Percentiles rank a stretch among this genome's conserved stretches.
These are phyloP conservation scores for Hibiscus mutabilis DNA, from an alignment of 345 rosid genomes.

Conservation along the genomic window DNA sequence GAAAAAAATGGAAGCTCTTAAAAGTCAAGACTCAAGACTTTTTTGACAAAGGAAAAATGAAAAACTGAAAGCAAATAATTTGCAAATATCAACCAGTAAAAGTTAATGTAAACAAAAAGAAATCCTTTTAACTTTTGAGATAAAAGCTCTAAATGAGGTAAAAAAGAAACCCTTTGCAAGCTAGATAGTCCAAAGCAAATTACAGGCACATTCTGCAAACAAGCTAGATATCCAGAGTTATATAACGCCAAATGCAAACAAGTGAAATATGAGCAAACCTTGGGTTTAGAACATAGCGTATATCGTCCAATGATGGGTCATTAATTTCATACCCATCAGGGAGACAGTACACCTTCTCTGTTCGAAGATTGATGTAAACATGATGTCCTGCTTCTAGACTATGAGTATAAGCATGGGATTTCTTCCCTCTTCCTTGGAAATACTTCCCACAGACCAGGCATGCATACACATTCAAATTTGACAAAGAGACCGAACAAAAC, in stretches of 20 bases:
- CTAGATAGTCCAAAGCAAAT: not conserved
- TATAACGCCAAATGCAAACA: not conserved
- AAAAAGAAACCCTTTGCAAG: not conserved
- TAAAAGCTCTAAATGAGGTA: not conserved
- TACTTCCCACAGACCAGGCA: conserved; percentile 97
- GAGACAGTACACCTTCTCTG: conserved; percentile 91
- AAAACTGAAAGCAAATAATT: not conserved
- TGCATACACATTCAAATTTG: conserved; percentile 84
- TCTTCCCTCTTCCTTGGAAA: conserved; percentile 92
- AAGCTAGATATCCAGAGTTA: not conserved
- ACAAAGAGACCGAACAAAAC: conserved; percentile 87
- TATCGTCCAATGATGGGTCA: conserved; percentile 93
- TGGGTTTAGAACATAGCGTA: conserved; percentile 86
- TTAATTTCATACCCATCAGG: conserved; percentile 97
- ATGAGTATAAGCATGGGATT: conserved; percentile 94
- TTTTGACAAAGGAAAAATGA: not conserved
- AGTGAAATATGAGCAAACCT: conserved; percentile 38
- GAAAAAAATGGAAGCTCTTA: not conserved
- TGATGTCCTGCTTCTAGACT: conserved; percentile 98
- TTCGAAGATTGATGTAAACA: conserved; percentile 81
- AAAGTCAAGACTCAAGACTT: not conserved
- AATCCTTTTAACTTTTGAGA: not conserved
- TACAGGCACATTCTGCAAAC: not conserved
- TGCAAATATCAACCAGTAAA: not conserved
- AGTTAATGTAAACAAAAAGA: not conserved